Conservation (phyloP, 768 basidiomycete species). For the Pleurotus djamor region DNA sequence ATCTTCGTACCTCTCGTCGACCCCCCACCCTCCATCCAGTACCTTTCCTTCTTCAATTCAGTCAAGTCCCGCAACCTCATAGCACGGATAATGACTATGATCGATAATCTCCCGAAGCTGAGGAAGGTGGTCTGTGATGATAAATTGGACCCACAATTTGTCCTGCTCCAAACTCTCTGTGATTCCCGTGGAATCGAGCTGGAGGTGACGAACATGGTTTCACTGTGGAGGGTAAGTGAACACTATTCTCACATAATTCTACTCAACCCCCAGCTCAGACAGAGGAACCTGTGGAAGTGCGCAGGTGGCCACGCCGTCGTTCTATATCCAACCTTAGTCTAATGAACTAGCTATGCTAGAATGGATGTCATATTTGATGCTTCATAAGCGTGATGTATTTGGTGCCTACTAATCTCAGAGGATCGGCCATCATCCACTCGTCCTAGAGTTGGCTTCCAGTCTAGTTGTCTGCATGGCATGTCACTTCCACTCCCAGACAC, state of each 20-base stretch:
- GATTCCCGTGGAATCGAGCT: slow-evolving; percentile 18
- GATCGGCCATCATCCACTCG: too few relatives aligned
- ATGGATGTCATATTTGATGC: not conserved
- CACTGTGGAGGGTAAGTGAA: slow-evolving; percentile 30
- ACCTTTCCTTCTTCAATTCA: slow-evolving; percentile 31
- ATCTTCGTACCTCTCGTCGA: slow-evolving; percentile 22
- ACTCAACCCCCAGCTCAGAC: slow-evolving; percentile 15
- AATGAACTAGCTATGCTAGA: slow-evolving; percentile 20
- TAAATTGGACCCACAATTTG: slow-evolving; percentile 18
- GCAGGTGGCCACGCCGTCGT: slow-evolving; percentile 28
- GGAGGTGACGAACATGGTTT: slow-evolving; percentile 22
- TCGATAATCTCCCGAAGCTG: slow-evolving; percentile 28
- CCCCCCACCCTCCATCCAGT: slow-evolving; percentile 33
- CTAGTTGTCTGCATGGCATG: not conserved
- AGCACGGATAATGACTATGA: slow-evolving; percentile 24
- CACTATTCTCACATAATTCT: not conserved
- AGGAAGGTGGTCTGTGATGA: slow-evolving; percentile 31
- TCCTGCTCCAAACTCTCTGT: slow-evolving; percentile 22
- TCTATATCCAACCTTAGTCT: slow-evolving; percentile 29
- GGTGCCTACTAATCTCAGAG: not conserved
- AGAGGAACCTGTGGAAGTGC: slow-evolving; percentile 30
- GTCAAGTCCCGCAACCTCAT: slow-evolving; percentile 12
- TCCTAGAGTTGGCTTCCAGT: too few relatives aligned
- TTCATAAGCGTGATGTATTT: not conserved
- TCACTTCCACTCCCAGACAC: not conserved